These are phyloP conservation scores for Stentor coeruleus DNA, from an alignment of 73 alveolate genomes.

Conservation along the genomic window DNA sequence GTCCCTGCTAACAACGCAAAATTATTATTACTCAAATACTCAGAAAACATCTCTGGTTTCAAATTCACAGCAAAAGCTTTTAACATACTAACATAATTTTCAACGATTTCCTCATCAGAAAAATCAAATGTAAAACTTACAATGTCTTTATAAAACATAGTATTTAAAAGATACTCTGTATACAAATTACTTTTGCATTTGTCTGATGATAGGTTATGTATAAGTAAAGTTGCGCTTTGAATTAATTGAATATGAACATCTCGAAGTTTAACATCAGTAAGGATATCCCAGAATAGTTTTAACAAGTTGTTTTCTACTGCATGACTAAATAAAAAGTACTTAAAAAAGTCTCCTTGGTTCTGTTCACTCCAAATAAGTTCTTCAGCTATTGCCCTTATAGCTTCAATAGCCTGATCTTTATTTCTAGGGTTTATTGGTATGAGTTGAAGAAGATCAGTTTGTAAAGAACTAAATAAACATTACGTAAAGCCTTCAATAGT, in stretches of 20 bases:
- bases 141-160: background rate
- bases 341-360: background rate
- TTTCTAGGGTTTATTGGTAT: conserved; percentile 29
- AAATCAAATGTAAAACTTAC: background rate
- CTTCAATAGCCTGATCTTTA: background rate
- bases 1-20: background rate
- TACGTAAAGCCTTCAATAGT: too few species aligned
- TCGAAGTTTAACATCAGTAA: background rate
- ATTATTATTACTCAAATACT: background rate
- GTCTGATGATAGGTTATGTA: background rate
- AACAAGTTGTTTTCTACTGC: too few species aligned
- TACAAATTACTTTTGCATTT: background rate
- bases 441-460: conserved; percentile 19
- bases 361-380: background rate
- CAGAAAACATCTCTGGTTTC: background rate
- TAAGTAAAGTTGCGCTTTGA: background rate
- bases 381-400: background rate
- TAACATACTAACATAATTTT: background rate
- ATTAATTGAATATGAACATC: background rate
- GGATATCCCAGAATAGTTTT: too few species aligned
- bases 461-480: too few species aligned
- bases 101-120: background rate
- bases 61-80: background rate
- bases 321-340: background rate
- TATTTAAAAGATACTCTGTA: background rate